phyloP scores from a whole-genome alignment of 2,329 filamentous ascomycete genomes.

The Trichoderma atrobrunneum region DNA sequence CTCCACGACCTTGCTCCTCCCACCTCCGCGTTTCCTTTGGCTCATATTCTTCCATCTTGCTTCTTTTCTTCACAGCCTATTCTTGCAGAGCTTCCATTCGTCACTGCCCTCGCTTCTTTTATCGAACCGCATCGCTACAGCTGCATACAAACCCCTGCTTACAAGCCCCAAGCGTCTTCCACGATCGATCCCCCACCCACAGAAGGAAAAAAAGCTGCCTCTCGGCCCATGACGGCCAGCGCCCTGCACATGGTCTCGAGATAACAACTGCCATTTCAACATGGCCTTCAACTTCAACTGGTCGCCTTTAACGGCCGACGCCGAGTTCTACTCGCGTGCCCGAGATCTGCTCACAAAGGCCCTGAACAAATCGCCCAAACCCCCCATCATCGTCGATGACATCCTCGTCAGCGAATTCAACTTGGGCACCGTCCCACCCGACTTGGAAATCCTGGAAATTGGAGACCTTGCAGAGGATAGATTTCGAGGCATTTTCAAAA shows the following conservation, averaged over 20 bases:
- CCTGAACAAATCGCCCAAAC: conserved; percentile 96
- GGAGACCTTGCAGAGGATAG: conserved; percentile 95
- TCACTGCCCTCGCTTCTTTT: not conserved
- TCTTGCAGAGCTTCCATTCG: not conserved
- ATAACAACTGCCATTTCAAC: conserved; percentile 47
- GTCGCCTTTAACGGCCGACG: conserved; percentile 96
- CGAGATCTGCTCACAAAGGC: conserved; percentile 92
- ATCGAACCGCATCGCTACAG: not conserved
- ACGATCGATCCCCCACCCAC: conserved; percentile 12
- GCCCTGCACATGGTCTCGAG: conserved; percentile 34
- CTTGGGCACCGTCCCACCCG: conserved; percentile 87
- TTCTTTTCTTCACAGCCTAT: not conserved
- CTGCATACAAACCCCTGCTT: not conserved
- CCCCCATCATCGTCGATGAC: conserved; percentile 98
- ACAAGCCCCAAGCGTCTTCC: conserved; percentile 4
- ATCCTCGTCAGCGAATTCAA: conserved; percentile 98
- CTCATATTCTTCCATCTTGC: not conserved
- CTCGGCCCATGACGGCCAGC: conserved; percentile 23
- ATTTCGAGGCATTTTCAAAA: conserved; percentile 98
- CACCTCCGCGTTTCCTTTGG: conserved; percentile 6
- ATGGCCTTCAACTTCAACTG: conserved; percentile 99
- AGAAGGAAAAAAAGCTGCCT: conserved; percentile 2
- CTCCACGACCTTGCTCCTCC: conserved; percentile 10
- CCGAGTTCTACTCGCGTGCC: conserved; percentile 82
- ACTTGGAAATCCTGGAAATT: conserved; percentile 96